Base-by-base conservation (phyloP, 2,329 filamentous ascomycete species). In the Allantophomopsis cytisporea region DNA sequence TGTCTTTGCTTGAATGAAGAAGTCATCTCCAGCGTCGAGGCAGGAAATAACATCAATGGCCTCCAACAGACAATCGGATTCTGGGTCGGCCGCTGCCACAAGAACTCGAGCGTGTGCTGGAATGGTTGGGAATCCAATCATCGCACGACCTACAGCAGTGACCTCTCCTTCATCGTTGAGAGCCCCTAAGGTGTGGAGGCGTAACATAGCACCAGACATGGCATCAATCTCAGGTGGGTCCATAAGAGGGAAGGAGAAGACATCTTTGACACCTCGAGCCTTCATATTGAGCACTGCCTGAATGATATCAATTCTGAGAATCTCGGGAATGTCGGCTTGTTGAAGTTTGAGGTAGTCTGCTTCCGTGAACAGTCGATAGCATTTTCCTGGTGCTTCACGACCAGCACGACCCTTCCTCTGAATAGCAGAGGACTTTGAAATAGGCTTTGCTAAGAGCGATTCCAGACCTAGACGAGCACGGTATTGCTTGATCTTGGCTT, bases 401-500 rank as follows among this genome's bases (percentile, higher is more conserved):
- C 91, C 91, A 7, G 91, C 91, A 63, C 91, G 83, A 56, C 91
- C 91, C 39, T 85, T 78, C 41, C 91, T 73, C 57, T 98, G 91
- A 36, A 94, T 83, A 0, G 91, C 89, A 1, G 91, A 93, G 0
- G 89, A 94, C 52, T 86, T 85, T 0, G 88, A 95, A 23, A 98
- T 91, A 0, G 87, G 80, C 47, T 94, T 94, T 2, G 85, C 80
- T 1, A 96, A 69, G 1, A 98, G 71, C 0, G 89, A 94, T 50
- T 96, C 89, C 54, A 98, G 78, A 5, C 87, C 88, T 0, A 96
- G 69, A 1, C 80, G 73, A 13, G 82, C 75, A 12, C 88, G 80
- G 56, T 87, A 98, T 47, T 94, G 83, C 60, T 95, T 95, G 47
- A 93, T 73, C 56, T 98, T 98, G 7, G 83, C 84, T 53, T 95